These are phyloP conservation scores for Pharnaceum exiguum DNA, from an alignment of 148 eudicot species.

Conservation along the genomic window DNA sequence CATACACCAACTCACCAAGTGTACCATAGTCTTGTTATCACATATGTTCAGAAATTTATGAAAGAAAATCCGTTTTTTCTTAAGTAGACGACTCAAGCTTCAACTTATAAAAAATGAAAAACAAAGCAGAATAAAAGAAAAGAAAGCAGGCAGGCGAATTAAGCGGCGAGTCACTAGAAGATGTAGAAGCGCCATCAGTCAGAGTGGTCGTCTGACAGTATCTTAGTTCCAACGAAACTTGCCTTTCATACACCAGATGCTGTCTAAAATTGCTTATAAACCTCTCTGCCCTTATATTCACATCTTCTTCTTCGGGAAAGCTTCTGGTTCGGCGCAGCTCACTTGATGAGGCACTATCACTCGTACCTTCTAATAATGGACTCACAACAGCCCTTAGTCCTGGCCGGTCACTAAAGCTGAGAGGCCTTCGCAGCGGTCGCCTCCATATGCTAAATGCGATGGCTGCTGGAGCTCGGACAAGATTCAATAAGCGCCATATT, in stretches of 20 bases:
- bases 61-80: no score
- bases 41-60: no score
- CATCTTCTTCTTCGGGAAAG: slow-evolving; percentile 21
- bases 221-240: slow-evolving; percentile 31
- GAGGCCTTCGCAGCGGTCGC: slow-evolving; percentile 14
- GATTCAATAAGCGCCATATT: slow-evolving; percentile 19
- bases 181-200: slow-evolving; percentile 5
- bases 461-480: slow-evolving; percentile 18
- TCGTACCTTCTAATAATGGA: slow-evolving; percentile 1
- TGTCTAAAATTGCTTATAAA: slow-evolving; percentile 28
- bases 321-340: slow-evolving; percentile 24
- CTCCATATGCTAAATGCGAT: slow-evolving; percentile 1
- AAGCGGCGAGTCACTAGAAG: neutral
- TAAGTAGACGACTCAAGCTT: no score
- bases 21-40: no score
- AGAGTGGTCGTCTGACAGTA: slow-evolving; percentile 15
- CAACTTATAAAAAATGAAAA: no score
- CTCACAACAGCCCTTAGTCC: slow-evolving; percentile 24
- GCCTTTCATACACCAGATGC: slow-evolving; percentile 28
- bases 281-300: slow-evolving; percentile 29
- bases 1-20: no score
- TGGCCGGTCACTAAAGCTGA: slow-evolving; percentile 29
- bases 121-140: no score
- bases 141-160: no score
- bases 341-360: slow-evolving; percentile 4